Evolutionary conservation across 352 stramenopile genomes (phyloP), one percentile per base, ranked within the genome.

Genomic region (Pythium sukuiense): DNA sequence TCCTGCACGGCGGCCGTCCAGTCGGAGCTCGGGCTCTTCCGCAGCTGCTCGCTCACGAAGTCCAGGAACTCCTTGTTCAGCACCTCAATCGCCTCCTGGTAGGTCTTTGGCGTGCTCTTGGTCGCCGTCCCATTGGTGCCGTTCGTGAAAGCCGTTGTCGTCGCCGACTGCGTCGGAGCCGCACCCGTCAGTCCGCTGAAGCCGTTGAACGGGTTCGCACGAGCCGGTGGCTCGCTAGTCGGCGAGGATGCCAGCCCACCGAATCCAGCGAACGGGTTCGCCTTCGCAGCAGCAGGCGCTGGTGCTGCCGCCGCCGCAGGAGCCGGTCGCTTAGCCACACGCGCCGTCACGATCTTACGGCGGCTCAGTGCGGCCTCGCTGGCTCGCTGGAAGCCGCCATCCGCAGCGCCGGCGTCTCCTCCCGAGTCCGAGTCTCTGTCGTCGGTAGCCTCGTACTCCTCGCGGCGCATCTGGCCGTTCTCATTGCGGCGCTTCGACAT

Each of bases 401-500:
- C 80, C 55, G 77, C 65, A n/a, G 29, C 32, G 12, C 52, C 20
- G 12, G 71, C 73, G 24, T 81, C 63, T 48, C 49, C 55, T 46
- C 41, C 57, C 45, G 57, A 46, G 33, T 72, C 59, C 29, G 61
- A 69, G 58, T 72, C 55, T 49, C 54, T 18, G 32, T 76, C 72
- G 46, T 88, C 76, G 12, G 70, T 69, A 9, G 81, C 81, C 56
- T 94, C 87, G 74, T 90, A 94, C 39, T 96, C 85, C 67, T 96
- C 87, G 35, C 86, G 85, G 67, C 87, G 84, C 77, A 93, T 88
- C 73, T 96, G 87, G 8, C 81, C 83, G 64, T 90, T 90, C 70
- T 94, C 87, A 67, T 80, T 96, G 32, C 83, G 85, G 64, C 87
- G 87, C 85, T 96, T 96, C 8, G 82, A 80, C 83, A 93, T 91